Evolutionary conservation across 805 yeast genomes (phyloP).

Genomic region (Kodamaea laetipori): DNA sequence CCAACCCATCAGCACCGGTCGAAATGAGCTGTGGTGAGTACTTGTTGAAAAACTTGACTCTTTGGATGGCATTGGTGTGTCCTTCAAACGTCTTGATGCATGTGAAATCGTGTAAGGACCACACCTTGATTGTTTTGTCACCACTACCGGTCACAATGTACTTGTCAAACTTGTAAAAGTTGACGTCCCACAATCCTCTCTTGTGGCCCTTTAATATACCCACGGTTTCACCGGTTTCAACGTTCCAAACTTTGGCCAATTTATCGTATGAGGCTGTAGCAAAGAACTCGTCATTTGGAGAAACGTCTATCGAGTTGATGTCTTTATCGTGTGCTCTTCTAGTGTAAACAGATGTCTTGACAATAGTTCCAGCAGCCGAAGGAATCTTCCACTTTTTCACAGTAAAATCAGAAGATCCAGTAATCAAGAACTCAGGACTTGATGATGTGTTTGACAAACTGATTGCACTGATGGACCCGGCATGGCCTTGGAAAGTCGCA

Average conservation of each 20-base stretch:
- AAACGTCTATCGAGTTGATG: conserved; percentile 82
- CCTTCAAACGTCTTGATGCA: conserved; percentile 89
- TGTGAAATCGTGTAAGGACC: conserved; percentile 80
- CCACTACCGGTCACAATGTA: conserved; percentile 83
- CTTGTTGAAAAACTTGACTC: conserved; percentile 67
- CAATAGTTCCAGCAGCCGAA: conserved; percentile 31
- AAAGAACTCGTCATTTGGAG: conserved; percentile 86
- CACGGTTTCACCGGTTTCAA: conserved; percentile 80
- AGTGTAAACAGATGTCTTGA: conserved; percentile 77
- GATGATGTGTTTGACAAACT: conserved; percentile 59
- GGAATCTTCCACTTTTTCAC: conserved; percentile 85
- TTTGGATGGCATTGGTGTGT: conserved; percentile 88
- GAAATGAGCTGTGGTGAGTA: conserved; percentile 66
- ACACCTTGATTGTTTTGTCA: conserved; percentile 84
- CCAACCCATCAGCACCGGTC: conserved; percentile 92
- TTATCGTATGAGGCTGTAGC: conserved; percentile 96
- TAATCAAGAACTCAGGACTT: conserved; percentile 69
- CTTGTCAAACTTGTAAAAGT: conserved; percentile 79
- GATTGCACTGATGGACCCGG: conserved; percentile 82
- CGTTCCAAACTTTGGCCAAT: conserved; percentile 86
- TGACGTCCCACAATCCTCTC: conserved; percentile 92
- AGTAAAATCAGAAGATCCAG: conserved; percentile 84
- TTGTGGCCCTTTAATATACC: conserved; percentile 88
- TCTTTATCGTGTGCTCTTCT: conserved; percentile 97
- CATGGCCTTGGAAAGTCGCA: conserved; percentile 81